Evolutionary conservation across 225 moss, liverwort and hornwort species (phyloP), one percentile per base, ranked within the genome.

Genomic region (Lunularia cruciata): DNA sequence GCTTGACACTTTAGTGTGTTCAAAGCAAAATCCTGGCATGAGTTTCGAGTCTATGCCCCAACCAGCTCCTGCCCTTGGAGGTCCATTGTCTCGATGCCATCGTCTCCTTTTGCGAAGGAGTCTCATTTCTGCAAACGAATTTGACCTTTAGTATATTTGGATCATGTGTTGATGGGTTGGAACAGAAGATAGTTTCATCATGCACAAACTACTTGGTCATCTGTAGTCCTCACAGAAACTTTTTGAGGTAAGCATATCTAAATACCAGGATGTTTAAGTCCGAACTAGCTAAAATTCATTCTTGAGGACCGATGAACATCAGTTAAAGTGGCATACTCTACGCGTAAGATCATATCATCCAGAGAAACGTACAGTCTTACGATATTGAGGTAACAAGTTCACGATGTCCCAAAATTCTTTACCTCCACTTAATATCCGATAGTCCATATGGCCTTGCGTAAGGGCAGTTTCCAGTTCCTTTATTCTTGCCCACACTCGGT

Each of bases 391-490:
- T 19, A n/a, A 55, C 7, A 9, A 10, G 54, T 55, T 55, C 7
- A 26, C 11, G 7, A 8, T 20, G n/a, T n/a, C n/a, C n/a, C n/a
- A n/a, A n/a, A n/a, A n/a, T n/a, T 25, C 19, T 46, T 18, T 40
- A 80, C 80, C 80, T 80, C 33, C 62, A 47, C 37, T 72, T 9
- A 80, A 37, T 20, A 48, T 16, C 30, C 60, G 47, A 19, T 72
- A 60, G 37, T 68, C 43, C 23, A 67, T 27, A 23, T 76, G 75
- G 3, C 75, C 66, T 38, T 80, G 80, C 60, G 57, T 48, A 18
- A 80, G 67, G 48, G 80, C 67, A 40, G 7, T 63, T 68, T 80
- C 80, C 54, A 80, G 56, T 75, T 72, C 75, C 47, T 66, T 65
- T 37, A 79, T 65, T 68, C 79, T 57, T 47, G 75, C 66, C 78